Evolutionary conservation across 1,284 basidiomycete genomes (phyloP), one percentile per base, ranked within the genome.

Genomic region (Sutorius eximius): DNA sequence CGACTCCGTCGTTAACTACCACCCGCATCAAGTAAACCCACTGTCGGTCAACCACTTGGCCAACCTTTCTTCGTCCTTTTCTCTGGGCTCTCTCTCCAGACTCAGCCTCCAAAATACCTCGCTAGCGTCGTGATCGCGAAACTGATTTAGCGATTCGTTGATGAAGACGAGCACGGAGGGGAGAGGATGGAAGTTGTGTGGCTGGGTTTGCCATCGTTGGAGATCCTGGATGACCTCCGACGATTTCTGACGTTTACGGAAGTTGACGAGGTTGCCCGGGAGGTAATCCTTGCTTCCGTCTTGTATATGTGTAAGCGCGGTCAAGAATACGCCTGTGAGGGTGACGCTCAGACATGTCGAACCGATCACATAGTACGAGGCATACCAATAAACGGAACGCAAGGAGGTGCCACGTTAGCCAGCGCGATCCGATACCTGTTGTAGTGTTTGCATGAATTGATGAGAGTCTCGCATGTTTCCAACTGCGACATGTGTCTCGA

Each of bases 191-290:
- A 91, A 77, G 67, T 89, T 90, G 75, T 88, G 90, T 1, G 87
- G 87, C 57, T 82, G 83, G 11, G 79, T 75, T 66, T 93, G 91
- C 76, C 89, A 91, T 38, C 86, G 83, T 62, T 89, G 85, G 61
- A 93, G 89, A 67, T 92, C 89, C 43, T 87, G 78, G 45, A 93
- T 82, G 45, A 91, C 82, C 60, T 91, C 89, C 2, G 90, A 88
- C 1, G 85, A 79, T 61, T 87, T 85, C 55, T 84, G 81, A 5
- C 89, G 81, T 68, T 93, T 93, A 63, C 82, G 81, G 67, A 93
- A 93, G 71, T 93, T 93, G 75, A 93, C 85, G 58, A 91, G 77
- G 49, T 82, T 72, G 40, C 81, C 81, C 3, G 80, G 77, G 0
- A 85, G 71, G 43, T 78, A 75, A 69, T 93, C 85, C 57, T 86